A percentile compares a stretch with the other conserved stretches of the same genome.
phyloP scores from a whole-genome alignment of 352 stramenopile species.

The Saprolegnia parasitica region DNA sequence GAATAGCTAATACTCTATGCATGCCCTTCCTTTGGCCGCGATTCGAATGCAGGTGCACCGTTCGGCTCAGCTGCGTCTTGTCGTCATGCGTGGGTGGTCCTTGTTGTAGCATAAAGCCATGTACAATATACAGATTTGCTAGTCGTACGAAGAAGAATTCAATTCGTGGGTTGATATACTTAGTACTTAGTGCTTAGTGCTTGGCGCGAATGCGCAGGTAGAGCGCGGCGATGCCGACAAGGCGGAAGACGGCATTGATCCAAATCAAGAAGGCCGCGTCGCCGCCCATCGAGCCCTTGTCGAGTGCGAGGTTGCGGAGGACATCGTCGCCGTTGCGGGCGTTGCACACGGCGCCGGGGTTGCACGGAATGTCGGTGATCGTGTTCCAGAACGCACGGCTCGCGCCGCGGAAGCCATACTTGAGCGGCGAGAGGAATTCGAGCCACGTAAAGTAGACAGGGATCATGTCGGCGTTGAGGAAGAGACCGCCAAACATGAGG shows the following conservation, averaged over 20 bases:
- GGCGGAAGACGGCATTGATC: slow-evolving; percentile 37
- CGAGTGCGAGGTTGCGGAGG: slow-evolving; percentile 47
- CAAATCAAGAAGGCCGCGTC: slow-evolving; percentile 37
- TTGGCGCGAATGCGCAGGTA: slow-evolving; percentile 34
- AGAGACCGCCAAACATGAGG: slow-evolving; percentile 42
- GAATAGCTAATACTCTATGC: too few relatives aligned
- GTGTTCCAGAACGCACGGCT: slow-evolving; percentile 50
- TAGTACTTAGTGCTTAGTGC: not conserved
- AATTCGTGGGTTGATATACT: too few relatives aligned
- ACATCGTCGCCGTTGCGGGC: slow-evolving; percentile 38
- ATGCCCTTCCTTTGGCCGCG: too few relatives aligned
- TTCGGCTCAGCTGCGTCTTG: too few relatives aligned
- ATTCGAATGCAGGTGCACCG: too few relatives aligned
- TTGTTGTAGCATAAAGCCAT: too few relatives aligned
- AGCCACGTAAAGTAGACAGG: slow-evolving; percentile 49
- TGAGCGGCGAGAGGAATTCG: slow-evolving; percentile 44
- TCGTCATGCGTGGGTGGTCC: too few relatives aligned
- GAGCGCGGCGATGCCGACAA: slow-evolving; percentile 37
- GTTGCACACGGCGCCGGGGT: slow-evolving; percentile 36
- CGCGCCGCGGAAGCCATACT: slow-evolving; percentile 44
- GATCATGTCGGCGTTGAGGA: slow-evolving; percentile 41
- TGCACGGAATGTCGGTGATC: slow-evolving; percentile 38
- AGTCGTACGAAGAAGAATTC: too few relatives aligned
- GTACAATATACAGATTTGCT: too few relatives aligned
- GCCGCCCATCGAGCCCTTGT: slow-evolving; percentile 29